Evolutionary conservation across 106 monocot genomes (phyloP), one percentile per base, ranked within the genome.

Genomic region (Triglochin maritima): DNA sequence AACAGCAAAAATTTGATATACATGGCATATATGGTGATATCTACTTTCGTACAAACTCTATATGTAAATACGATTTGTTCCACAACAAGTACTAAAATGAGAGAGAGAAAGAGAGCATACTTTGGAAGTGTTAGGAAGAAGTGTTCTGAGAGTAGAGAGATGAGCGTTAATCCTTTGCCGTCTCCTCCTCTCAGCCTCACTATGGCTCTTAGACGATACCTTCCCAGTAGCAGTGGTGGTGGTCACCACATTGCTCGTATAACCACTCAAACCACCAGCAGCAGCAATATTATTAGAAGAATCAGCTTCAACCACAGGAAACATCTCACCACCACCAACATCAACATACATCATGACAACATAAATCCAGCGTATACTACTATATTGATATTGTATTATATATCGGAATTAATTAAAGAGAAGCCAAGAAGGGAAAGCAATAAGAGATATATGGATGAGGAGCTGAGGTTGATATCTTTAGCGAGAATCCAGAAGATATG

Each of bases 101-200:
- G 41, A 53, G 12, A 52, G 43, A 52, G 44, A 49, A n/a, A 70
- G 65, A 71, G 15, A 69, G 56, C 59, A 42, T 73, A 93, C 93
- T 44, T 79, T 76, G 43, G 79, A 15, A 52, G 93, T 79, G n/a
- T 85, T 52, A 3, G 88, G 93, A 41, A 93, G 67, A 57, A 93
- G 85, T 45, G 70, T 68, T 9, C 93, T 83, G 49, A 93, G 86
- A 46, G 88, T 88, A 71, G 83, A 72, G 14, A 89, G 88, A 71
- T 89, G 93, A 64, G 71, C 81, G 67, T 93, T 93, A 81, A 93
- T 93, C 49, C 93, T 85, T 72, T 93, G 85, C 14, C 88, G 63
- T 45, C 93, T 79, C 75, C 72, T 75, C 50, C 93, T 62, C 83
- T 93, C 88, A 0, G 93, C 93, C 64, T 93, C 88, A 61, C 88